Percentiles rank a stretch among this genome's conserved stretches.
Conservation (phyloP, 1,139 yeast genomes). For the Blastobotrys illinoisensis region DNA sequence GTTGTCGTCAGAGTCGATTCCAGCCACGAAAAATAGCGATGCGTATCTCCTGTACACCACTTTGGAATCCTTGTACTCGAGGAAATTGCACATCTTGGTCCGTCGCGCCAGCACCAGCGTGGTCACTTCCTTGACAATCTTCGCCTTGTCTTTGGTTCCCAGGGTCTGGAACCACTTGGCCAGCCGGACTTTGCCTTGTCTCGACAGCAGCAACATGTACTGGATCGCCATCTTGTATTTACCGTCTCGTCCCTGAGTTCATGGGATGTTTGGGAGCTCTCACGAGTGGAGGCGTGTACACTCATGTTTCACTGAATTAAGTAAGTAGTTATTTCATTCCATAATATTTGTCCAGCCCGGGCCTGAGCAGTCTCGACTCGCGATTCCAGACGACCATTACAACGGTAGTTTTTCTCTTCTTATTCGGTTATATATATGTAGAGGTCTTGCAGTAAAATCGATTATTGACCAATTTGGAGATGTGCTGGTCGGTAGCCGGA, state of each 20-base stretch:
- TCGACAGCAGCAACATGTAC: slow-evolving; percentile 72
- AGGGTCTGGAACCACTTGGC: slow-evolving; percentile 89
- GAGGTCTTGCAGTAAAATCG: too few relatives aligned
- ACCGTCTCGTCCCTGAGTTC: background rate
- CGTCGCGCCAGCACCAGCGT: slow-evolving; percentile 79
- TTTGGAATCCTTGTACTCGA: slow-evolving; percentile 85
- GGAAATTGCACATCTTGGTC: slow-evolving; percentile 92
- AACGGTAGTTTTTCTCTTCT: too few relatives aligned
- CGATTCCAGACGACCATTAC: too few relatives aligned
- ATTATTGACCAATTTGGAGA: too few relatives aligned
- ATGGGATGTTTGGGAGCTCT: slow-evolving; percentile 1
- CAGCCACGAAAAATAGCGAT: slow-evolving; percentile 82
- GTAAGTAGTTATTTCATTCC: background rate
- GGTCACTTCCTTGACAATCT: slow-evolving; percentile 78
- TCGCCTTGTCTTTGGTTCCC: slow-evolving; percentile 75
- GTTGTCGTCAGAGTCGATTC: slow-evolving; percentile 78
- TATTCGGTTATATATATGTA: too few relatives aligned
- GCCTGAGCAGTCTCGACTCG: background rate
- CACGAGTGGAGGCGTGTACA: background rate
- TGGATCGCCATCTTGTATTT: slow-evolving; percentile 55
- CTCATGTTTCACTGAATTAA: background rate
- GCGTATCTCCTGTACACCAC: slow-evolving; percentile 91
- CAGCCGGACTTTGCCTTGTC: slow-evolving; percentile 92
- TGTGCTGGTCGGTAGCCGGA: too few relatives aligned
- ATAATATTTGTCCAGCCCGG: background rate